Conservation (phyloP, 2,329 filamentous ascomycete genomes). For the Colletotrichum incanum region DNA sequence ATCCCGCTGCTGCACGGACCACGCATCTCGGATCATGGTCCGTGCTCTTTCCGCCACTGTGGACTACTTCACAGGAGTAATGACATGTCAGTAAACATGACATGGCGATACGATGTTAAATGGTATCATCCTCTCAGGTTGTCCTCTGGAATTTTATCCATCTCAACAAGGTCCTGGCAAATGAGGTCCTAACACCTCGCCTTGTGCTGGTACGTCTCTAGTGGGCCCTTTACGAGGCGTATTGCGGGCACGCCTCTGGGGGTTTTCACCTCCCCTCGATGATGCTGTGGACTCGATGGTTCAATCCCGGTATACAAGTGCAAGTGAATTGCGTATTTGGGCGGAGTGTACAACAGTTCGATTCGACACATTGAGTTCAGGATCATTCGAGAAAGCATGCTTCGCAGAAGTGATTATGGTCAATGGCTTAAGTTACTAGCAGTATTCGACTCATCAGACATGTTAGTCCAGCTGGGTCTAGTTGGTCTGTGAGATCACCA, state of each 20-base stretch:
- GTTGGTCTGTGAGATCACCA: too few relatives aligned
- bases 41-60: neutral
- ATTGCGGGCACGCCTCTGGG: too few relatives aligned
- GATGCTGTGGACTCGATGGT: neutral
- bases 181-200: neutral
- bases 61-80: too few relatives aligned
- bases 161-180: neutral
- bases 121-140: neutral
- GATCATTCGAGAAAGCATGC: neutral
- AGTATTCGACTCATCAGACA: too few relatives aligned
- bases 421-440: neutral
- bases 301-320: neutral
- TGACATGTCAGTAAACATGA: neutral
- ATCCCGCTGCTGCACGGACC: neutral
- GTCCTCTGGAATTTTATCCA: neutral
- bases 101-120: neutral
- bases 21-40: constrained; percentile 1
- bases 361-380: neutral
- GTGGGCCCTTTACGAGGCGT: too few relatives aligned
- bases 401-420: too few relatives aligned
- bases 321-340: neutral
- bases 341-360: neutral
- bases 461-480: too few relatives aligned
- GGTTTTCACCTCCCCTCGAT: too few relatives aligned
- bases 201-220: neutral